phyloP scores from a whole-genome alignment of 441 rosid genomes.

The Populus trichocarpa region DNA sequence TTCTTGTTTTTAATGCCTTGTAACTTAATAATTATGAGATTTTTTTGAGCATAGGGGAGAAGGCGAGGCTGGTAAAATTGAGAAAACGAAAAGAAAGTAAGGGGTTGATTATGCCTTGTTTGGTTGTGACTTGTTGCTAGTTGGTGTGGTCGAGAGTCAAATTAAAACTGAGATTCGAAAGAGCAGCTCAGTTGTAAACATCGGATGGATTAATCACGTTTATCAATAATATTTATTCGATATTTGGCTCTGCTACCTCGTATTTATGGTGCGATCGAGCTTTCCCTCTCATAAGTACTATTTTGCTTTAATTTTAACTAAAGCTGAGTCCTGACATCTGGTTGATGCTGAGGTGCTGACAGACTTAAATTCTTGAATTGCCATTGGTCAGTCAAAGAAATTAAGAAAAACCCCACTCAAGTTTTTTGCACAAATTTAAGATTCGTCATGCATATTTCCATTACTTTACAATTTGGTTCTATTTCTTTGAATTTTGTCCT shows the following conservation, averaged over 20 bases:
- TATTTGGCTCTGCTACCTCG: neutral
- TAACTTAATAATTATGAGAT: neutral
- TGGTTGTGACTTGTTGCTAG: neutral
- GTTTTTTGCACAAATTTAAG: too few relatives aligned
- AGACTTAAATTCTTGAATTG: neutral
- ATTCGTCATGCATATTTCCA: too few relatives aligned
- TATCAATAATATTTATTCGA: constrained; percentile 2
- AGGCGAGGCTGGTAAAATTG: neutral
- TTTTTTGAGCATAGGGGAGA: neutral
- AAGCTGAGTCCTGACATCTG: neutral
- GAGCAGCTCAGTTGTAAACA: constrained; percentile 11
- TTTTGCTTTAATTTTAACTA: neutral
- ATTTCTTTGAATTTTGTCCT: too few relatives aligned
- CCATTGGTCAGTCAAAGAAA: neutral
- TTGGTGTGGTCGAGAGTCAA: constrained; percentile 14
- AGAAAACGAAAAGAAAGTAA: neutral
- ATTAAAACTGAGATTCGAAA: neutral
- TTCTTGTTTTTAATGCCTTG: neutral
- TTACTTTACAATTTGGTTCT: too few relatives aligned
- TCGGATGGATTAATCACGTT: neutral
- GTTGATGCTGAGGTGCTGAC: neutral
- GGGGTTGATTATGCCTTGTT: neutral
- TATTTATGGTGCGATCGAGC: too few relatives aligned
- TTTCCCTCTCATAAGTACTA: neutral
- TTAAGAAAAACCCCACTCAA: too few relatives aligned